Percentiles rank a stretch among this genome's conserved stretches.
Evolutionary conservation across 805 yeast species (phyloP).

Genomic region (Metschnikowia lunata): DNA sequence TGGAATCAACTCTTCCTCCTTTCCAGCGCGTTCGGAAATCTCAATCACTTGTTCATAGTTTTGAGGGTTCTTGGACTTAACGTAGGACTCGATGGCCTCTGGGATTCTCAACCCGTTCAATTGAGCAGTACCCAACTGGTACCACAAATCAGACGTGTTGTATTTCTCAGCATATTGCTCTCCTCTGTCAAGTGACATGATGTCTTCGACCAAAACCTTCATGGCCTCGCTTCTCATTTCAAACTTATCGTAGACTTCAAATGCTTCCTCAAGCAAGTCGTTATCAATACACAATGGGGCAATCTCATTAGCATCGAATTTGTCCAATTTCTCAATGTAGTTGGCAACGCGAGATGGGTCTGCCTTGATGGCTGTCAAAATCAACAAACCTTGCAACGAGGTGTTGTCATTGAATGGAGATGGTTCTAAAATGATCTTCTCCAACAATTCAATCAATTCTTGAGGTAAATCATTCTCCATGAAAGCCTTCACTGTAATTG

Average conservation of each 20-base stretch:
- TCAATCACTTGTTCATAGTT: constrained; percentile 91
- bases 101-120: constrained; percentile 87
- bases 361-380: constrained; percentile 93
- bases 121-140: constrained; percentile 93
- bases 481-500: constrained; percentile 89
- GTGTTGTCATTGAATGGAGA: constrained; percentile 95
- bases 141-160: constrained; percentile 85
- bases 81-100: constrained; percentile 88
- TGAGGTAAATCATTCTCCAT: constrained; percentile 92
- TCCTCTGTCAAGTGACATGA: constrained; percentile 93
- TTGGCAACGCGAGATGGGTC: constrained; percentile 80
- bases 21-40: constrained; percentile 90
- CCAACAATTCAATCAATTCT: constrained; percentile 90
- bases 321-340: constrained; percentile 85
- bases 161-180: constrained; percentile 87
- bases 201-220: constrained; percentile 85
- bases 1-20: constrained; percentile 86
- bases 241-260: constrained; percentile 83
- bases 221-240: constrained; percentile 75
- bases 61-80: constrained; percentile 85
- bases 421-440: constrained; percentile 94
- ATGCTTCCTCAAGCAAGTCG: constrained; percentile 88
- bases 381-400: constrained; percentile 86
- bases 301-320: constrained; percentile 89
- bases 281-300: constrained; percentile 89